A percentile compares a stretch with the other conserved stretches of the same genome.
phyloP scores from a whole-genome alignment of 768 basidiomycete genomes.

The Xerocomellus amylosporus region DNA sequence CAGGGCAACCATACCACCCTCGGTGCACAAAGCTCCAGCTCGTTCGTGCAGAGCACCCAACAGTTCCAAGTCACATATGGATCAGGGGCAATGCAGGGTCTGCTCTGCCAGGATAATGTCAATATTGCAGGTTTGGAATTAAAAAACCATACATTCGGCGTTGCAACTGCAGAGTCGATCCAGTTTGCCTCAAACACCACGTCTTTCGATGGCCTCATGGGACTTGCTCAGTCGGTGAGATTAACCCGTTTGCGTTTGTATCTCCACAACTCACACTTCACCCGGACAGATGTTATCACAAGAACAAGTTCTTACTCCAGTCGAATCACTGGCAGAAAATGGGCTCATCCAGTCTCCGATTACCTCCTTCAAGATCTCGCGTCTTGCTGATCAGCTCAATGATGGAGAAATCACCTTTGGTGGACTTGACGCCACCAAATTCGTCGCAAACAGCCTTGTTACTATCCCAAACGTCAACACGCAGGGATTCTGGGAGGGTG shows the following conservation, averaged over 20 bases:
- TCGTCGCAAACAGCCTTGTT: slow-evolving; percentile 55
- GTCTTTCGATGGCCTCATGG: slow-evolving; percentile 75
- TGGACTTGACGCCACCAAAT: slow-evolving; percentile 67
- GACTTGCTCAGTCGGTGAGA: slow-evolving; percentile 67
- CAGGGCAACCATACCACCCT: slow-evolving; percentile 68
- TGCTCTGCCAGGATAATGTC: slow-evolving; percentile 61
- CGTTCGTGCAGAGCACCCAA: slow-evolving; percentile 52
- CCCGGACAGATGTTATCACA: slow-evolving; percentile 53
- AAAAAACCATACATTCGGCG: slow-evolving; percentile 63
- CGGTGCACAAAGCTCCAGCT: slow-evolving; percentile 55
- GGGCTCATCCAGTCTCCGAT: slow-evolving; percentile 63
- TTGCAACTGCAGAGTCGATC: slow-evolving; percentile 52
- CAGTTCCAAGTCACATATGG: slow-evolving; percentile 67
- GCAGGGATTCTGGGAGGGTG: slow-evolving; percentile 79
- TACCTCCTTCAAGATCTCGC: slow-evolving; percentile 77
- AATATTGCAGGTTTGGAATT: slow-evolving; percentile 61
- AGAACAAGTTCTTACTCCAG: slow-evolving; percentile 62
- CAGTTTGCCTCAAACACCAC: slow-evolving; percentile 54
- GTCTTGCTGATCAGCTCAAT: slow-evolving; percentile 57
- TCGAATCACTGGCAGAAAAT: slow-evolving; percentile 61
- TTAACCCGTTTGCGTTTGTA: slow-evolving; percentile 8
- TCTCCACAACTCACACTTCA: not conserved
- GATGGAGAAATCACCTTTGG: slow-evolving; percentile 86
- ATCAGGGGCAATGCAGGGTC: slow-evolving; percentile 64
- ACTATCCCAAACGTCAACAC: slow-evolving; percentile 61